Evolutionary conservation across 371 early-diverging fungal genomes (phyloP), one percentile per base, ranked within the genome.

Genomic region (Actinomortierella wolfii): DNA sequence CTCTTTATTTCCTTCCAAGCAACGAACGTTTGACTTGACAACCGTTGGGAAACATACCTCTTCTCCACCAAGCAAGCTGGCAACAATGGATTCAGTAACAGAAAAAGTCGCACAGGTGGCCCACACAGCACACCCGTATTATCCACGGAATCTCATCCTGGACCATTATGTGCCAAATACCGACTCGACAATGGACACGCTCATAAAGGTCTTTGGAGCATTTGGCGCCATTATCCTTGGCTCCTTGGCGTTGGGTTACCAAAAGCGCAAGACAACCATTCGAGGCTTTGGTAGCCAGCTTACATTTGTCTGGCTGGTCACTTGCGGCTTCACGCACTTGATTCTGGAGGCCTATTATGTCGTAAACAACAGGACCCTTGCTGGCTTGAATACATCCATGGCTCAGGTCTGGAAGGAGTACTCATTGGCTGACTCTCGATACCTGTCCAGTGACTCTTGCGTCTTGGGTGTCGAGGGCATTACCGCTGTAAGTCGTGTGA

Each of bases 391-490:
- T 26, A 77, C 78, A 41, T 56, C 92, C 3, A 51, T 94, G 23
- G 92, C 86, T 9, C 86, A 94, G 54, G 58, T 93, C 46, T 97
- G 94, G 94, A 93, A 94, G 76, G 96, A 97, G 75, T 97, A 97
- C 74, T 82, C 93, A 9, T 79, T 86, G 63, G 84, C 87, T 21
- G 97, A 97, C 76, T 93, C 94, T 23, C 80, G 96, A 20, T 97
- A 97, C 70, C 76, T 95, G 76, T 77, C 84, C 20, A 70, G 78
- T 28, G 95, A 95, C 60, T 75, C 87, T 7, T 84, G 90, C 53
- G 87, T 94, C 3, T 67, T 89, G 11, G 76, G 84, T 29, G 83
- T 94, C 78, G 97, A 97, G 71, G 76, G 78, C 2, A 86, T 95
- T 41, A 95, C 97, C 18, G 88, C 88, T n/a, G 90, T 92, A 79